These are phyloP conservation scores for Quambalaria eucalypti DNA, from an alignment of 1,284 basidiomycete species.

Conservation along the genomic window DNA sequence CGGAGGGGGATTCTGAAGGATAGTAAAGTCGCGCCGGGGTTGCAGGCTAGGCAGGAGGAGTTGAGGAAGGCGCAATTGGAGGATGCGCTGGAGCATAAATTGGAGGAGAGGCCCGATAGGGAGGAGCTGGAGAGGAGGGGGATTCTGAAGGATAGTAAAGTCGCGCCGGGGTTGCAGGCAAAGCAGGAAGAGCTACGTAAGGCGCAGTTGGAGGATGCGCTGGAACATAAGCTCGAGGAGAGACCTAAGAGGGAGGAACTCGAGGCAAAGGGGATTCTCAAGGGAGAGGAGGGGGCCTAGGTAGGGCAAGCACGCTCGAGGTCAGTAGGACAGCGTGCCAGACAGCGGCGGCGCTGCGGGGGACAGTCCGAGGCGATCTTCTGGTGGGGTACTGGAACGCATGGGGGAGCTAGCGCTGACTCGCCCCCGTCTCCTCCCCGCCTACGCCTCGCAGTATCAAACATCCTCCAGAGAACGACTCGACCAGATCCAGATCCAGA, in stretches of 20 bases:
- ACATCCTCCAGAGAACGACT: no score
- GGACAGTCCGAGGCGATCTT: no score
- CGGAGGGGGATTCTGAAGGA: constrained; percentile 25
- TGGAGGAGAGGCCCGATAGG: constrained; percentile 26
- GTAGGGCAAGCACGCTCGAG: no score
- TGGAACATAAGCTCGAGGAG: constrained; percentile 25
- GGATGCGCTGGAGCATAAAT: constrained; percentile 24
- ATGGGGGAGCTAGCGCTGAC: no score
- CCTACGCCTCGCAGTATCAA: no score
- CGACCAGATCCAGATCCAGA: no score
- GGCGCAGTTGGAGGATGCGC: constrained; percentile 23
- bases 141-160: constrained; percentile 4
- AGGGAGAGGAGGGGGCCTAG: no score
- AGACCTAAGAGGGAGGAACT: constrained; percentile 25
- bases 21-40: constrained; percentile 17
- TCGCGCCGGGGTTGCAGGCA: constrained; percentile 31
- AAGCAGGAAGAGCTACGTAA: constrained; percentile 25
- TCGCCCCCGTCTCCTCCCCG: no score
- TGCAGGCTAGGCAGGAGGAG: constrained; percentile 29
- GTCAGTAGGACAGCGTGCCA: no score
- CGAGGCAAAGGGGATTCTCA: constrained; percentile 1
- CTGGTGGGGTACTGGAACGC: no score
- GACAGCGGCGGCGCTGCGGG: no score
- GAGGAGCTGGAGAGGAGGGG: constrained; percentile 12
- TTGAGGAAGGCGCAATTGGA: constrained; percentile 24